A percentile compares a stretch with the other conserved stretches of the same genome.
Evolutionary conservation across 805 yeast species (phyloP).

Genomic region (Starmerella bombicola): DNA sequence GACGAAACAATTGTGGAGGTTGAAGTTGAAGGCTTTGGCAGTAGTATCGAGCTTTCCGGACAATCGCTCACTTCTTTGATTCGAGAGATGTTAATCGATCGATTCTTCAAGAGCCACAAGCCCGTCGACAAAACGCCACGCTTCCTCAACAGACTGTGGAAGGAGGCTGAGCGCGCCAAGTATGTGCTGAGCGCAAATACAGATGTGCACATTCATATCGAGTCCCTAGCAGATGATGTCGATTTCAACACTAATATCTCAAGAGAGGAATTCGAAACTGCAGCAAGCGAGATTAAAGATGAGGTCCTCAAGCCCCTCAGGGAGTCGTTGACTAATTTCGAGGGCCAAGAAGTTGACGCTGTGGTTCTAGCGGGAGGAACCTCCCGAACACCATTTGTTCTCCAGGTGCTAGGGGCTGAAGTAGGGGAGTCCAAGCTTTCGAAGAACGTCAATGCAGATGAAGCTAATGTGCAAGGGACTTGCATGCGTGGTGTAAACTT

Average conservation of each 20-base stretch:
- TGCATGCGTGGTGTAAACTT: slow-evolving; percentile 70
- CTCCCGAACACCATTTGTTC: slow-evolving; percentile 74
- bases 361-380: slow-evolving; percentile 84
- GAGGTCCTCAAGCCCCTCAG: slow-evolving; percentile 43
- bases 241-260: slow-evolving; percentile 60
- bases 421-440: slow-evolving; percentile 47
- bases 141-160: slow-evolving; percentile 55
- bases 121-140: slow-evolving; percentile 37
- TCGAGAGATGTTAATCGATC: slow-evolving; percentile 45
- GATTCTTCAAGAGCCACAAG: slow-evolving; percentile 40
- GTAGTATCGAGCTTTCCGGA: slow-evolving; percentile 62
- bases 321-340: slow-evolving; percentile 36
- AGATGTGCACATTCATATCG: slow-evolving; percentile 67
- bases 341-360: slow-evolving; percentile 22
- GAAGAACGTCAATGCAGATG: slow-evolving; percentile 89
- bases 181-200: slow-evolving; percentile 73
- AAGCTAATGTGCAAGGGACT: slow-evolving; percentile 82
- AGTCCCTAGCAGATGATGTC: slow-evolving; percentile 55
- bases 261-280: slow-evolving; percentile 70
- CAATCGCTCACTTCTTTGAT: slow-evolving; percentile 54
- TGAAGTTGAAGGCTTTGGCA: slow-evolving; percentile 62
- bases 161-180: slow-evolving; percentile 82
- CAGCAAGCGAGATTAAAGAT: slow-evolving; percentile 28
- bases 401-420: slow-evolving; percentile 34
- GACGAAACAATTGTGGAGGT: slow-evolving; percentile 31